Evolutionary conservation across 306 rosid species (phyloP).

Genomic region (Cicer yamashitae): DNA sequence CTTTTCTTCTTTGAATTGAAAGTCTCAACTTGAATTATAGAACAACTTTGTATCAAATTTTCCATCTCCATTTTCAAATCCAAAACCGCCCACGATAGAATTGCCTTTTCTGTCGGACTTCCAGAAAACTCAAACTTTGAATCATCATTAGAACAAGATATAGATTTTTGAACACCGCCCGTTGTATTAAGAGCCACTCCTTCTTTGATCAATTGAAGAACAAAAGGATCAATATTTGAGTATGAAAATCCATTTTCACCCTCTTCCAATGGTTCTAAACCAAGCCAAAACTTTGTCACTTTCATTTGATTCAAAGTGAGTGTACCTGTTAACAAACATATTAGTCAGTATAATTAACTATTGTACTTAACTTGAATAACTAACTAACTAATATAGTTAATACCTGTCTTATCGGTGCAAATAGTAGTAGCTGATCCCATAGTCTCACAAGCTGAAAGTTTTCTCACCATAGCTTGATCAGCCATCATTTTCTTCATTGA

Average conservation of each 20-base stretch:
- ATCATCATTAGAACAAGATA: background rate
- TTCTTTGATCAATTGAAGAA: slow-evolving; percentile 44
- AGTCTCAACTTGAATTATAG: slow-evolving; percentile 46
- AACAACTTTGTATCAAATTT: slow-evolving; percentile 27
- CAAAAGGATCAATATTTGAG: slow-evolving; percentile 36
- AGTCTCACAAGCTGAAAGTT: slow-evolving; percentile 51
- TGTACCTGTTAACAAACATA: slow-evolving; percentile 36
- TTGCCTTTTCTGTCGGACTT: slow-evolving; percentile 49
- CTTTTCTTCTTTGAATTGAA: slow-evolving; percentile 49
- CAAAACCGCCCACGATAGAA: slow-evolving; percentile 43
- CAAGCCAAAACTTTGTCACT: slow-evolving; percentile 51
- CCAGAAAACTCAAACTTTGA: slow-evolving; percentile 46
- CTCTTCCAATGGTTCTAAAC: slow-evolving; percentile 23
- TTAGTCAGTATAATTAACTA: too few species aligned
- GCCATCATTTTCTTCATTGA: slow-evolving; percentile 59
- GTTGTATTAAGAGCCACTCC: slow-evolving; percentile 51
- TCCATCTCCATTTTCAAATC: slow-evolving; percentile 48
- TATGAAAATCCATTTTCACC: background rate
- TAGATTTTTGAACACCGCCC: slow-evolving; percentile 37
- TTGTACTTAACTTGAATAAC: too few species aligned
- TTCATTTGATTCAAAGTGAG: slow-evolving; percentile 52
- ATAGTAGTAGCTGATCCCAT: slow-evolving; percentile 54
- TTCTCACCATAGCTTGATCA: slow-evolving; percentile 54
- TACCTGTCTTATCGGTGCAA: slow-evolving; percentile 53
- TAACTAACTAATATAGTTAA: too few species aligned